Base-by-base conservation (phyloP, 2,329 filamentous ascomycete species). In the Biscogniauxia sp. region DNA sequence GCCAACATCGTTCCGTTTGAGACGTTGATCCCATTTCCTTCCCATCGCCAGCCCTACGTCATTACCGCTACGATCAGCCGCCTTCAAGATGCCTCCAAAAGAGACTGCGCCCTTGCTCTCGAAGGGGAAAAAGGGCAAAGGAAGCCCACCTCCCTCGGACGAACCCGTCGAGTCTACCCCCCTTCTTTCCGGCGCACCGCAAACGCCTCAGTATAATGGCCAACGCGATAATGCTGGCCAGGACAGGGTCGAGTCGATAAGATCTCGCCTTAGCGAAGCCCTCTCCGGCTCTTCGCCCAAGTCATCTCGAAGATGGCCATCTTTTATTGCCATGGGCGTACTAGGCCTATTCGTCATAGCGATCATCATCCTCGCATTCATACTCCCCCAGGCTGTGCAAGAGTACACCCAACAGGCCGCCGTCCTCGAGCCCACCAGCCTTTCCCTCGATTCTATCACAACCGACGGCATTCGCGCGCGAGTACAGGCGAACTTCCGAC, bases 361-460 rank as follows among this genome's bases (percentile, higher is more conserved):
- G 26, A 92, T 96, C 67, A 87, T 97, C 61, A 76, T 90, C 17
- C 79, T 94, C 59, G 92, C 88, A 17, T 97, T 97, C 77, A 84
- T 96, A 57, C 85, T 90, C 0, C 93, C 94, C 1, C 87, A 89
- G 17, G 86, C 89, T 7, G 86, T 96, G 11, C 87, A 96, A 75
- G 85, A 92, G 72, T 99, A 99, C 75, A 91, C 90, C 54, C 89
- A 94, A 76, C 83, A 93, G 74, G 92, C 93, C 2, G 83, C 89
- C 23, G 87, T 94, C 19, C 85, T 99, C 66, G 87, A 93, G 71
- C 92, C 95, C 1, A 93, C 89, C 5, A 90, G 88, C 66, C 77
- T 99, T 20, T 92, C 93, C 1, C 87, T 99, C 61, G 90, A 95
- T 70, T 92, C 90, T 1, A 90, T 97, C 66, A 97, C 92, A 0